Evolutionary conservation across 306 rosid species (phyloP).

Genomic region (Fagus sylvatica): DNA sequence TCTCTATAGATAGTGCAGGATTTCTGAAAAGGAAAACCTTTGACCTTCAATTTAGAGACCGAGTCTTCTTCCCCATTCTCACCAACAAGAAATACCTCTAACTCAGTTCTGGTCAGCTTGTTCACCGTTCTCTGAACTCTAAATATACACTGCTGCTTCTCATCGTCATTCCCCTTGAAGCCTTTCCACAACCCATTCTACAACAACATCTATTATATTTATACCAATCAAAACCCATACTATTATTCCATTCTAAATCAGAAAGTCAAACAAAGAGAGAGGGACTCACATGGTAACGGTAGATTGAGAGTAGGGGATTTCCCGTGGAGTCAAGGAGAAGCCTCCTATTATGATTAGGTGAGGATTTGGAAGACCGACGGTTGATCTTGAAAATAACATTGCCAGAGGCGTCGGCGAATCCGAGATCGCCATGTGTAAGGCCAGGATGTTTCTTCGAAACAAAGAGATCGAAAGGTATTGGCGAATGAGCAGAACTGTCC

Average conservation of each 20-base stretch:
- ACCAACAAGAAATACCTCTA: constrained; percentile 48
- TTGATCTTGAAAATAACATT: constrained; percentile 45
- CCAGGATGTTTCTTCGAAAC: constrained; percentile 66
- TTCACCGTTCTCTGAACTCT: constrained; percentile 52
- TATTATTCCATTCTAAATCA: too few species aligned
- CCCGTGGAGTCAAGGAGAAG: constrained; percentile 51
- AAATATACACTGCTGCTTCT: constrained; percentile 39
- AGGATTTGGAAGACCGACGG: constrained; percentile 42
- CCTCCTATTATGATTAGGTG: constrained; percentile 23
- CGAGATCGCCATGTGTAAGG: constrained; percentile 47
- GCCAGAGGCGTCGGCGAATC: constrained; percentile 49
- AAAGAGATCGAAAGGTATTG: constrained; percentile 77
- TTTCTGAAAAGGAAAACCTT: constrained; percentile 65
- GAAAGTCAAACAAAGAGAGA: background rate
- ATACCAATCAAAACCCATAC: too few species aligned
- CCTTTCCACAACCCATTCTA: constrained; percentile 79
- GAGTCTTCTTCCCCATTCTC: background rate
- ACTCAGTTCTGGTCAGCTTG: constrained; percentile 33
- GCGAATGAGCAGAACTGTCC: constrained; percentile 9
- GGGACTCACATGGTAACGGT: constrained; percentile 43
- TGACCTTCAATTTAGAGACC: constrained; percentile 50
- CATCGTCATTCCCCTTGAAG: constrained; percentile 48
- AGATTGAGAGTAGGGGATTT: constrained; percentile 54
- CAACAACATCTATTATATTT: background rate
- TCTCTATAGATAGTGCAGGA: constrained; percentile 64